Evolutionary conservation across 495 filamentous ascomycete genomes (phyloP).

Genomic region (Xylaria acuta): DNA sequence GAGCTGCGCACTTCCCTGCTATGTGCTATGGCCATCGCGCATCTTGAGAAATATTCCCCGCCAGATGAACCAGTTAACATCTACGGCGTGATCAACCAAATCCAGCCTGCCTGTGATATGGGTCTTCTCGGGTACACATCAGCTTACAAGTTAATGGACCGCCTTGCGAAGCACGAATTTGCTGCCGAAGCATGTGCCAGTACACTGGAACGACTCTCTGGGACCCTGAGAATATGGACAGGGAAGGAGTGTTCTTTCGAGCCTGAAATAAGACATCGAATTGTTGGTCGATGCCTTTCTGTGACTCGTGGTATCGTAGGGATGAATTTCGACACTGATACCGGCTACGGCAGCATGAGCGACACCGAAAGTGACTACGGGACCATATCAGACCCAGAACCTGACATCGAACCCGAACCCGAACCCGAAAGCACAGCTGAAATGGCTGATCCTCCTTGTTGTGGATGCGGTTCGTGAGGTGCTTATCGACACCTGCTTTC

Average conservation of each 20-base stretch:
- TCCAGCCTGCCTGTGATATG: constrained; percentile 59
- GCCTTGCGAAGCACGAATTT: constrained; percentile 61
- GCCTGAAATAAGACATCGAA: constrained; percentile 49
- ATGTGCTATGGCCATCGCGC: constrained; percentile 80
- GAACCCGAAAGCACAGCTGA: constrained; percentile 12
- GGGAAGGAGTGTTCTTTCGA: constrained; percentile 53
- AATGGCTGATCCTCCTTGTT: constrained; percentile 12
- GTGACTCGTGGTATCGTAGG: constrained; percentile 59
- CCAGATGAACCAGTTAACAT: constrained; percentile 47
- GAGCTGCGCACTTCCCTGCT: constrained; percentile 63
- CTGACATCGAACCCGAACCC: background rate
- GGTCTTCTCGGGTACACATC: constrained; percentile 79
- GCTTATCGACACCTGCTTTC: background rate
- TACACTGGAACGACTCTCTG: constrained; percentile 60
- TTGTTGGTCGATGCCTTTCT: constrained; percentile 56
- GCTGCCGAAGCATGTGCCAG: constrained; percentile 51
- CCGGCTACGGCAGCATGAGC: constrained; percentile 58
- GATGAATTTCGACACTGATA: constrained; percentile 60
- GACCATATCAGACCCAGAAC: constrained; percentile 13
- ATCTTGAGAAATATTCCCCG: constrained; percentile 60
- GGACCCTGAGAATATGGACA: constrained; percentile 60
- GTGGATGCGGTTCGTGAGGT: constrained; percentile 17
- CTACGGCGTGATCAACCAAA: constrained; percentile 54
- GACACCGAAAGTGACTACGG: constrained; percentile 25
- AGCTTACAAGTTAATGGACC: constrained; percentile 72